Evolutionary conservation across 1,284 basidiomycete species (phyloP), one percentile per base, ranked within the genome.

Genomic region (Leccinum proximum): DNA sequence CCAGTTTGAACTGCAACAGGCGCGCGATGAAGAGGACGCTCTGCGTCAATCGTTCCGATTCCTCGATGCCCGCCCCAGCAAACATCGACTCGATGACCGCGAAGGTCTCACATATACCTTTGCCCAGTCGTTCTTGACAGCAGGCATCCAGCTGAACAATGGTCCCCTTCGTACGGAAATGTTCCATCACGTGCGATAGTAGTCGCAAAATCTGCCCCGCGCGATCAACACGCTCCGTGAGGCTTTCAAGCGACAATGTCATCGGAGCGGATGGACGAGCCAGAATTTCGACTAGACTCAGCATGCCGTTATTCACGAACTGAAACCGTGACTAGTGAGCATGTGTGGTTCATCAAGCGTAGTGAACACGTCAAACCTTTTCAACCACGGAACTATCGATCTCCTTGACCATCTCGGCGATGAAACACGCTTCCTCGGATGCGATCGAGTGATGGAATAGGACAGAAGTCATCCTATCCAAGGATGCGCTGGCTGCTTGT

Each of bases 271-370:
- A 70, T 2, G 79, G 70, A 58, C 80, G 79, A 30, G 76, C 75
- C 8, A 91, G 78, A 13, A 87, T 80, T 33, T 86, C 83, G 1
- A 82, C 81, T 13, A 93, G 85, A 64, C 86, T 85, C 66, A 82
- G 82, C 37, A 93, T 78, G 1, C 92, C 91, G 56, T 86, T 88
- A 66, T 90, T 89, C 62, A 93, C 82, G 71, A 93, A 91, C 90
- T 93, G 54, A 8, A 59, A 60, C 45, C 56, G 45, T 18, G 57
- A 60, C 40, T 33, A 57, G 58, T 16, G 53, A 60, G 30, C 65
- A 53, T 16, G 9, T 48, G 37, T 9, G 16, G 10, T 42, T 42
- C n/a, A 35, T 37, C 40, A 38, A 63, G 50, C 11, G 5, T 45
- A 48, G 22, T 0, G 26, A 64, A 30, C 1, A 30, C 35, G 48